Percentiles rank a stretch among this genome's conserved stretches.
These are phyloP conservation scores for Plasmodium coatneyi DNA, from an alignment of 169 alveolate genomes.

Conservation along the genomic window DNA sequence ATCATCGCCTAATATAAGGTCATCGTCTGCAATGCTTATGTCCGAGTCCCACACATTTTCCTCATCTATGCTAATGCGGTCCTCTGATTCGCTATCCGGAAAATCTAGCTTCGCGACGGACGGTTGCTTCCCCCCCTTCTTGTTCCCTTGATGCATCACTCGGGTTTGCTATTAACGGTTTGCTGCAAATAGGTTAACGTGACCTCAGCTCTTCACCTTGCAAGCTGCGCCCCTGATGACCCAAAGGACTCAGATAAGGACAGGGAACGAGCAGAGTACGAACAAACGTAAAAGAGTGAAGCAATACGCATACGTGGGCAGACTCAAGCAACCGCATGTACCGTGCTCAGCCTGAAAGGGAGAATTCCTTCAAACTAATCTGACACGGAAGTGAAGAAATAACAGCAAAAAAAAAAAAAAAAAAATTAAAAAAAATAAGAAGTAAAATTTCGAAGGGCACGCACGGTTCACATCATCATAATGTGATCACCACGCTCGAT, in stretches of 20 bases:
- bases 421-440: background rate
- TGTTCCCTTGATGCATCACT: conserved; percentile 16
- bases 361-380: background rate
- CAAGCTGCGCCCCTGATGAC: background rate
- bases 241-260: background rate
- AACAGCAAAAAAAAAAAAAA: background rate
- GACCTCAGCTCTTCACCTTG: background rate
- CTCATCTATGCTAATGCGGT: conserved; percentile 15
- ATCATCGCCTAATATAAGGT: conserved; percentile 4
- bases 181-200: background rate
- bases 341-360: background rate
- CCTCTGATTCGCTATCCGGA: conserved; percentile 37
- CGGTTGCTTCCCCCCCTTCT: background rate
- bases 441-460: background rate
- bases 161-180: background rate
- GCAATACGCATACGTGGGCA: background rate
- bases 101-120: conserved; percentile 2
- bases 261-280: background rate
- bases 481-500: background rate
- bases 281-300: background rate
- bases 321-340: background rate
- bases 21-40: conserved; percentile 43
- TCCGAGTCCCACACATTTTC: conserved; percentile 61
- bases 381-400: background rate
- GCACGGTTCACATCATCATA: background rate